phyloP scores from a whole-genome alignment of 2,329 filamentous ascomycete genomes.

The Simplicillium aogashimaense region DNA sequence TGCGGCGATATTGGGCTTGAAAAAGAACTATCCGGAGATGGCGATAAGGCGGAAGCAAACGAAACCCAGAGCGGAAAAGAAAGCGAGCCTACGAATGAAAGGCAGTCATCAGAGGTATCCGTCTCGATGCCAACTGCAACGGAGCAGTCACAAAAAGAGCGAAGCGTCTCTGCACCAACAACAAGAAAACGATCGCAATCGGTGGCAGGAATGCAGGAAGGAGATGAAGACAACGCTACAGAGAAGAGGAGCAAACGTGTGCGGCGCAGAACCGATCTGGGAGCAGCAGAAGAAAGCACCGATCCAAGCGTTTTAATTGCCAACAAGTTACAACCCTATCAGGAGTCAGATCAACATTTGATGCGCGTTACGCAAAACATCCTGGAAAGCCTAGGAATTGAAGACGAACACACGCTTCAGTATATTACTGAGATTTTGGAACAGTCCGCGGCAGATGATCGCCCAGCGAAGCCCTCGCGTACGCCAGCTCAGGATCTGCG shows the following conservation, averaged over 20 bases:
- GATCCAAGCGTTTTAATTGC: constrained; percentile 43
- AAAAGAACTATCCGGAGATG: background rate
- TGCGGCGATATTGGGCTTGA: too few relatives aligned
- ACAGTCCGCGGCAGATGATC: constrained; percentile 39
- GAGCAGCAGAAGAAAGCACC: constrained; percentile 39
- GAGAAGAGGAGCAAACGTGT: constrained; percentile 58
- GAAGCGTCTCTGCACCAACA: constrained; percentile 24
- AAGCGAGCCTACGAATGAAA: background rate
- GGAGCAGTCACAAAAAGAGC: constrained; percentile 20
- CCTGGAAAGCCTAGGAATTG: constrained; percentile 43
- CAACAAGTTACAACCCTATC: constrained; percentile 45
- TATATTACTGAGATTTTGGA: constrained; percentile 41
- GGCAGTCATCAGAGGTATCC: background rate
- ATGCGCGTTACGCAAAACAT: constrained; percentile 46
- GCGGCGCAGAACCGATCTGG: constrained; percentile 45
- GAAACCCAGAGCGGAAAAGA: background rate
- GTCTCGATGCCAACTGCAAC: constrained; percentile 2
- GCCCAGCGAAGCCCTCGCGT: constrained; percentile 35
- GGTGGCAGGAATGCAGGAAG: constrained; percentile 45
- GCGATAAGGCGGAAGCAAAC: background rate
- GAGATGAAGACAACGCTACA: constrained; percentile 44
- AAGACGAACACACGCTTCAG: constrained; percentile 34
- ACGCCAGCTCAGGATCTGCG: constrained; percentile 39
- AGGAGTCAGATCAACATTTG: constrained; percentile 45
- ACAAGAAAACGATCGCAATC: constrained; percentile 55